Base-by-base conservation (phyloP, 2,329 filamentous ascomycete species). In the Aureobasidium sp. region DNA sequence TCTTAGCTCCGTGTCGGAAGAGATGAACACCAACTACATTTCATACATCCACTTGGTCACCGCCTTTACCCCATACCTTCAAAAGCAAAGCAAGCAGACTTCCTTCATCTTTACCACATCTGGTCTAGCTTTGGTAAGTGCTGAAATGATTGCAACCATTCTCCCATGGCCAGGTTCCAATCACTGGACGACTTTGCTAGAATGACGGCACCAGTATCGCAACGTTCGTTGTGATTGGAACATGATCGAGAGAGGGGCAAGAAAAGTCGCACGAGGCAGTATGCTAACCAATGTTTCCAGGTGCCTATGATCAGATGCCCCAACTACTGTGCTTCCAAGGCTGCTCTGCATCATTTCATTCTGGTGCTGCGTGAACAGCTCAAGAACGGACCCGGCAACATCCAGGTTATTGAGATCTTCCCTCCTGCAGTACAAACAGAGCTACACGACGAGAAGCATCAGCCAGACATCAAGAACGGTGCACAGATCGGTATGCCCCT, bases 361-460 rank as follows among this genome's bases (percentile, higher is more conserved):
- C 73, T 84, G 5, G 75, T 74, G 6, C 72, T 84, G 37, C 76
- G 82, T 1, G 75, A 80, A 64, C 81, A 84, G 67, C 65, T 84
- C 37, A 75, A 75, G 48, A 75, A 75, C 5, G 75, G 73, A 1
- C 70, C 73, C 0, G 76, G 75, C 5, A 77, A 79, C 51, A 74
- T 83, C 67, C 80, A 81, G 64, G 76, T 84, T n/a, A 72, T 83
- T 41, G 82, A 84, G 68, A 73, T 84, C 11, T 80, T 79, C 61
- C 81, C 82, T 3, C 82, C 81, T 0, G 79, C 80, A 0, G 81
- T 84, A 39, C 81, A 84, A 71, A 84, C 80, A 0, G 82, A 84
- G 68, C 69, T 84, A 29, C 81, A 83, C 63, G 80, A 84, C 63
- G 74, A 74, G 31, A 81, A 81, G 69, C 78, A 83, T 63, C 80